Conservation (phyloP, 2,329 filamentous ascomycete species). For the Talaromyces marneffei region DNA sequence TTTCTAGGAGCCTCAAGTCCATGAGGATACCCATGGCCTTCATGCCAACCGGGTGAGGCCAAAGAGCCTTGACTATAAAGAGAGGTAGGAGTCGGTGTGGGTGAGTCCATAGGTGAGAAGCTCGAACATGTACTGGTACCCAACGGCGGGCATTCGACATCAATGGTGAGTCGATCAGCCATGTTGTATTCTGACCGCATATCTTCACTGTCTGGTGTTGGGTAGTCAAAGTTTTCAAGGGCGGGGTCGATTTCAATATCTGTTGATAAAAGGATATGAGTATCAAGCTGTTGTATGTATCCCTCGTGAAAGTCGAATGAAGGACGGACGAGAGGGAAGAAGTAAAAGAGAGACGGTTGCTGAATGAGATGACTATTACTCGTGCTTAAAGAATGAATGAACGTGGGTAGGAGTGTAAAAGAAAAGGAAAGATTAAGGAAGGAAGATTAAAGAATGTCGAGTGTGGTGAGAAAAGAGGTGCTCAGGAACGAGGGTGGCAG, state of each 20-base stretch:
- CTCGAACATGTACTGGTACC: constrained; percentile 37
- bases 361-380: constrained; percentile 11
- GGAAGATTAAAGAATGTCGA: constrained; percentile 25
- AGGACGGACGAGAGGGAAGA: constrained; percentile 14
- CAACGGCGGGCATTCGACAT: constrained; percentile 35
- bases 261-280: constrained; percentile 25
- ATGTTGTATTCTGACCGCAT: constrained; percentile 36
- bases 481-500: constrained; percentile 26
- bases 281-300: constrained; percentile 11
- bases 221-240: constrained; percentile 22
- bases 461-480: constrained; percentile 18
- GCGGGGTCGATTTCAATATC: constrained; percentile 23
- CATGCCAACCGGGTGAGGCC: constrained; percentile 34
- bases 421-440: constrained; percentile 15
- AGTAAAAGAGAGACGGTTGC: constrained; percentile 4
- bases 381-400: constrained; percentile 17
- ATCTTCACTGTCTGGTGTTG: constrained; percentile 28
- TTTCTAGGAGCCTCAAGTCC: constrained; percentile 25
- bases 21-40: constrained; percentile 24
- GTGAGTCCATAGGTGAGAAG: constrained; percentile 37
- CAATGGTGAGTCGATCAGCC: constrained; percentile 33
- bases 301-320: constrained; percentile 15
- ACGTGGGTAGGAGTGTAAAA: constrained; percentile 14
- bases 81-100: constrained; percentile 35
- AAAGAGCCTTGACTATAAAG: constrained; percentile 35